Evolutionary conservation across 345 rosid species (phyloP).

Genomic region (Eucalyptus polybractea): DNA sequence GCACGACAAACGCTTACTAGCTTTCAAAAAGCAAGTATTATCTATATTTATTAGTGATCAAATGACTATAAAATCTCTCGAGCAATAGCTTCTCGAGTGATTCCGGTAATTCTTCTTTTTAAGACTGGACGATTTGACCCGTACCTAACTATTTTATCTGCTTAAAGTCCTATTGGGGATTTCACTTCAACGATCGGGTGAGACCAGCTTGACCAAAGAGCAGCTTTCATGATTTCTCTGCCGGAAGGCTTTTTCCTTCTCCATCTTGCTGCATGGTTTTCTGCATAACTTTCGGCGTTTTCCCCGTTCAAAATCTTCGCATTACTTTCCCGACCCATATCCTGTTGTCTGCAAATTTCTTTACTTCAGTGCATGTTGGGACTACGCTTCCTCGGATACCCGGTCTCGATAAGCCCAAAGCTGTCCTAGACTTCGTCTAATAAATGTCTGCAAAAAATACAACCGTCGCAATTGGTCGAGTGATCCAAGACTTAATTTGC

Average conservation of each 20-base stretch:
- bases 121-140: not conserved
- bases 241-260: not conserved
- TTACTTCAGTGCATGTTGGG: not conserved
- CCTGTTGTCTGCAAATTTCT: not conserved
- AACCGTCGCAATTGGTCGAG: not conserved
- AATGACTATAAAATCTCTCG: not conserved
- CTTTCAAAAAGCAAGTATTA: not conserved
- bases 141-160: not conserved
- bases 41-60: not conserved
- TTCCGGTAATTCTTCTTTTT: not conserved
- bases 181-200: not conserved
- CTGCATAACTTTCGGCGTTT: not conserved
- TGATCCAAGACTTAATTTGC: not conserved
- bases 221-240: not conserved
- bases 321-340: not conserved
- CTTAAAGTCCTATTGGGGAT: not conserved
- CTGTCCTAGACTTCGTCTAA: not conserved
- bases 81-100: not conserved
- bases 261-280: not conserved
- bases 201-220: not conserved
- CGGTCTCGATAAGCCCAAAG: not conserved
- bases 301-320: not conserved
- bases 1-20: not conserved
- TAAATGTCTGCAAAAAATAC: not conserved
- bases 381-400: not conserved